Base-by-base conservation (phyloP, 176 grass and related monocot genomes). In the Zoysia japonica region DNA sequence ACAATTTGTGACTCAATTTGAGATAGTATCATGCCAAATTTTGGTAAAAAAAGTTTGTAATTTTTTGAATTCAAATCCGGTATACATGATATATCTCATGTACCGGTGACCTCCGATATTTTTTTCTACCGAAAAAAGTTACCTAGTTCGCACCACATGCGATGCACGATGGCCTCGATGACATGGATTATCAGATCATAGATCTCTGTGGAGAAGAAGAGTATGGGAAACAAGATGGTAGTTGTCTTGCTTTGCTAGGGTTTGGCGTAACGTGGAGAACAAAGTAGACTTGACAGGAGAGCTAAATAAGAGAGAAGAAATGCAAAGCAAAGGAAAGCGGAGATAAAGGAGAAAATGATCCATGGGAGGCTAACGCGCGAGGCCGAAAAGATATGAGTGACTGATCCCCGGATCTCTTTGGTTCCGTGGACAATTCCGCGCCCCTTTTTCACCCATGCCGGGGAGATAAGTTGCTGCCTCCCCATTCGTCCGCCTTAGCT, bases 391-490 rank as follows among this genome's bases (percentile, higher is more conserved):
- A 72, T 81, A 53, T 64, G 46, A 42, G 2, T 6, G 19, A 39
- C 2, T 13, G 48, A 54, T 46, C 48, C 47, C 47, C 20, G 5
- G 20, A 28, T 64, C 49, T 70, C 37, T 70, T 15, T 15, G 28
- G 28, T 28, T 28, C 28, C 11, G 35, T 62, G 75, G 75, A 65
- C 7, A 61, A 65, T 50, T n/a, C 44, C 2, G 5, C 5, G 44
- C 35, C 50, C 5, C 10, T 51, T 81, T 81, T 39, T 5, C 35
- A 2, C 9, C 1, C 11, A 14, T 11, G 9, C 2, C 47, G 28
- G 28, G 38, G 66, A 70, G 51, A 74, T 74, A 74, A 74, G 52
- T 57, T 57, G 51, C 4, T 3, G 51, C 16, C 71, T 43, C 8
- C 52, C 38, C 39, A 57, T 74, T 74, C 5, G 70, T 53, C 70